These are phyloP conservation scores for Thielaviopsis punctulata DNA, from an alignment of 2,329 filamentous ascomycete species.

Conservation along the genomic window DNA sequence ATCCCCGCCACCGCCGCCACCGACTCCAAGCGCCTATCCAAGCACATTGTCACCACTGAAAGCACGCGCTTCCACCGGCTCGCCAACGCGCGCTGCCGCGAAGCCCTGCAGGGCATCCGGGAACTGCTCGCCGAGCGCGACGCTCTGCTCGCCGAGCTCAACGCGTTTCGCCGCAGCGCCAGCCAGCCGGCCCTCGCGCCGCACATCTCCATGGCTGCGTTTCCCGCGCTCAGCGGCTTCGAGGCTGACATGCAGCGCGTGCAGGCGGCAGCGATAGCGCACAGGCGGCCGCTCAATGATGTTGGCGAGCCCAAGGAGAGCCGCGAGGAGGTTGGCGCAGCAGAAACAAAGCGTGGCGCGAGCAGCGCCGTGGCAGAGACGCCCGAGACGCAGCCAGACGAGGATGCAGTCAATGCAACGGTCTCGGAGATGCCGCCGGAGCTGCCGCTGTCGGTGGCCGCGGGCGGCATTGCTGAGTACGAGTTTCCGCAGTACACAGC, in stretches of 20 bases:
- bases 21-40: constrained; percentile 22
- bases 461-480: background rate
- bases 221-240: background rate
- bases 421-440: background rate
- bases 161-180: constrained; percentile 14
- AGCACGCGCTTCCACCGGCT: constrained; percentile 16
- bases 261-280: background rate
- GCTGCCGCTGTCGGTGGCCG: background rate
- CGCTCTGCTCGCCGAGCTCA: constrained; percentile 17
- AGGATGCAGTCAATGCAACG: too few relatives aligned
- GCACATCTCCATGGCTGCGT: background rate
- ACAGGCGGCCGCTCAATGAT: background rate
- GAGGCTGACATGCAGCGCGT: background rate
- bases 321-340: background rate
- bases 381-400: too few relatives aligned
- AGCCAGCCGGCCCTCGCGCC: background rate
- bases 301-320: background rate
- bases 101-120: constrained; percentile 13
- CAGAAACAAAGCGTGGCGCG: too few relatives aligned
- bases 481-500: too few relatives aligned
- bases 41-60: constrained; percentile 20
- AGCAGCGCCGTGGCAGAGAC: too few relatives aligned
- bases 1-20: constrained; percentile 20
- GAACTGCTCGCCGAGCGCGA: constrained; percentile 17
- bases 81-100: constrained; percentile 14